phyloP scores from a whole-genome alignment of 352 stramenopile genomes.

The Phytophthora foliorum region DNA sequence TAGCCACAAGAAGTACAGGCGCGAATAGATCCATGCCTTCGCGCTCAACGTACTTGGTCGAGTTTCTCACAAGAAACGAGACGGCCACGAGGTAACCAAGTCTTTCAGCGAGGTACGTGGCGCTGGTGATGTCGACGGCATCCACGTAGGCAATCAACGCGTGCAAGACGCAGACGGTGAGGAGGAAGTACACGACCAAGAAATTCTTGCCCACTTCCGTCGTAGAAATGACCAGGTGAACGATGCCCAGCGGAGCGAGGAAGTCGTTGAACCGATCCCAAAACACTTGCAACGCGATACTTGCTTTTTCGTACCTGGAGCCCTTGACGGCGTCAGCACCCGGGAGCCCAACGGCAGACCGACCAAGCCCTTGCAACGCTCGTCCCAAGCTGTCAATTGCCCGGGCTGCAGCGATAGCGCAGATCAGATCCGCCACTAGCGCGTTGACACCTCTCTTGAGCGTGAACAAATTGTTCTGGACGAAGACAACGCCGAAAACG shows the following conservation, averaged over 20 bases:
- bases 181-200: conserved; percentile 38
- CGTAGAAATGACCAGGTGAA: conserved; percentile 40
- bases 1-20: conserved; percentile 31
- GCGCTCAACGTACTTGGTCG: conserved; percentile 31
- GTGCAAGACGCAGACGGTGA: conserved; percentile 40
- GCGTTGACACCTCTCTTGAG: conserved; percentile 38
- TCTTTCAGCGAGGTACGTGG: conserved; percentile 30
- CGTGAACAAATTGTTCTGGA: conserved; percentile 20
- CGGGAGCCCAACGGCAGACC: conserved; percentile 18
- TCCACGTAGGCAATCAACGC: conserved; percentile 42
- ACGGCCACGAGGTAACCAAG: conserved; percentile 43
- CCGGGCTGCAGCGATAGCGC: conserved; percentile 32
- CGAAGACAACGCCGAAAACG: conserved; percentile 32
- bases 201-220: conserved; percentile 34
- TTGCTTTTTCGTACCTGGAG: conserved; percentile 32
- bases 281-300: conserved; percentile 42
- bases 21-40: conserved; percentile 33
- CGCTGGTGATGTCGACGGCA: conserved; percentile 35
- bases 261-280: conserved; percentile 50
- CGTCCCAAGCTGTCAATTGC: conserved; percentile 35
- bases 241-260: conserved; percentile 34
- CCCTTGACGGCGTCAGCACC: conserved; percentile 24
- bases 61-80: conserved; percentile 27
- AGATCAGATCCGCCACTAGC: conserved; percentile 35
- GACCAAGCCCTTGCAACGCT: conserved; percentile 25